These are phyloP conservation scores for Fomitopsis palustris DNA, from an alignment of 1,284 basidiomycete species.

Conservation along the genomic window DNA sequence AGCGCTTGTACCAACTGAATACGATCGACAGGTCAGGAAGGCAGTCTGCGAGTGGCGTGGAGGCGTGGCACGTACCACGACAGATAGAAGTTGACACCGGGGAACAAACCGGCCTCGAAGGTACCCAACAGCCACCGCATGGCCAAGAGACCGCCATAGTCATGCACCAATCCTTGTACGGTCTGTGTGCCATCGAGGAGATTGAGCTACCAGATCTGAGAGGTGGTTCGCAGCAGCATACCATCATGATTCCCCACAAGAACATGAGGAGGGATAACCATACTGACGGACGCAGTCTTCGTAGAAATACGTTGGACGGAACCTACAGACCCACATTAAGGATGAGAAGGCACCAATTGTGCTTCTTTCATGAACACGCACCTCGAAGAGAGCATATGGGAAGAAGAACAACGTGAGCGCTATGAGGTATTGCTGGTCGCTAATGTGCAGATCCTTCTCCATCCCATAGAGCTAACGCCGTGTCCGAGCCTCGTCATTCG, in stretches of 20 bases:
- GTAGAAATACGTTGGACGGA: slow-evolving; percentile 69
- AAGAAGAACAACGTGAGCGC: slow-evolving; percentile 64
- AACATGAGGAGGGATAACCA: slow-evolving; percentile 66
- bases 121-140: slow-evolving; percentile 65
- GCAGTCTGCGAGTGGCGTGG: neutral
- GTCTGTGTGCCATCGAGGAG: slow-evolving; percentile 37
- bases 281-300: slow-evolving; percentile 63
- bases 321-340: slow-evolving; percentile 35
- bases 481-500: neutral
- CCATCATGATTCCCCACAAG: slow-evolving; percentile 73
- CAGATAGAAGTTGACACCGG: slow-evolving; percentile 65
- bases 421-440: slow-evolving; percentile 62
- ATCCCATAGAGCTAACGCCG: slow-evolving; percentile 56
- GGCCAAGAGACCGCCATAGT: slow-evolving; percentile 61
- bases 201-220: neutral
- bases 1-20: slow-evolving; percentile 45
- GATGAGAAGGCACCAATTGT: too few relatives aligned
- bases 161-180: slow-evolving; percentile 62
- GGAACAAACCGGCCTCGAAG: slow-evolving; percentile 72
- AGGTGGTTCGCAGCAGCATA: slow-evolving; percentile 14
- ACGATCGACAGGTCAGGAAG: neutral
- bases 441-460: slow-evolving; percentile 50
- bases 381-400: slow-evolving; percentile 65
- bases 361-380: slow-evolving; percentile 12
- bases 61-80: slow-evolving; percentile 46